These are phyloP conservation scores for Vaccinium darrowii DNA, from an alignment of 148 eudicot species.

Conservation along the genomic window DNA sequence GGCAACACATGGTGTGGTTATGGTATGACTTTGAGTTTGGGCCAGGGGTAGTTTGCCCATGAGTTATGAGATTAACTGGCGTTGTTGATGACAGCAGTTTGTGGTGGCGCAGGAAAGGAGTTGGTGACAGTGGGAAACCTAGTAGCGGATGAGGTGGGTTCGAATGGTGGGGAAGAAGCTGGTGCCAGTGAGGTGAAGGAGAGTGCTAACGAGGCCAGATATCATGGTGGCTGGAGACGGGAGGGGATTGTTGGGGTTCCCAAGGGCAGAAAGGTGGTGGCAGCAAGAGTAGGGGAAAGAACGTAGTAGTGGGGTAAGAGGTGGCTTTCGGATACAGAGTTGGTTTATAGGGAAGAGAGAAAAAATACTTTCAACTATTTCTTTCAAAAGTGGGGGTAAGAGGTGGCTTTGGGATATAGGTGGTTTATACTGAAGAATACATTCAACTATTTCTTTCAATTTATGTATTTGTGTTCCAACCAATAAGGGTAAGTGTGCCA, in stretches of 20 bases:
- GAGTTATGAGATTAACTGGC: too few species aligned
- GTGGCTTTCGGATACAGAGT: neutral
- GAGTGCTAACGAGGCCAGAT: neutral
- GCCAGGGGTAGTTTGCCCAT: too few species aligned
- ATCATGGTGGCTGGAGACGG: too few species aligned
- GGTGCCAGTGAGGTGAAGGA: neutral
- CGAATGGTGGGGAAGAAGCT: neutral
- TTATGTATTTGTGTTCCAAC: neutral
- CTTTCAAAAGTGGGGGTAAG: neutral
- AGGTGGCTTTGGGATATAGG: neutral
- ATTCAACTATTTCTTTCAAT: neutral
- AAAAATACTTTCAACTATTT: neutral
- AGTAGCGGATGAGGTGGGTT: too few species aligned
- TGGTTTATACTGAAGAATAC: neutral
- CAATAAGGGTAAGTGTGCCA: neutral
- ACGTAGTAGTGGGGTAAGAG: neutral
- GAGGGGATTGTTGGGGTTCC: too few species aligned
- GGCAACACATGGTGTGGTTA: too few species aligned
- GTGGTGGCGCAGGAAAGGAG: too few species aligned
- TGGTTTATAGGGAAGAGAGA: neutral
- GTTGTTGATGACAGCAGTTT: too few species aligned
- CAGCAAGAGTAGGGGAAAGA: neutral
- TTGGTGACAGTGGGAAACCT: too few species aligned
- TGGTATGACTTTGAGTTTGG: too few species aligned
- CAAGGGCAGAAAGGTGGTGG: too few species aligned